phyloP scores from a whole-genome alignment of 163 green algal species.

The Prototheca wickerhamii region DNA sequence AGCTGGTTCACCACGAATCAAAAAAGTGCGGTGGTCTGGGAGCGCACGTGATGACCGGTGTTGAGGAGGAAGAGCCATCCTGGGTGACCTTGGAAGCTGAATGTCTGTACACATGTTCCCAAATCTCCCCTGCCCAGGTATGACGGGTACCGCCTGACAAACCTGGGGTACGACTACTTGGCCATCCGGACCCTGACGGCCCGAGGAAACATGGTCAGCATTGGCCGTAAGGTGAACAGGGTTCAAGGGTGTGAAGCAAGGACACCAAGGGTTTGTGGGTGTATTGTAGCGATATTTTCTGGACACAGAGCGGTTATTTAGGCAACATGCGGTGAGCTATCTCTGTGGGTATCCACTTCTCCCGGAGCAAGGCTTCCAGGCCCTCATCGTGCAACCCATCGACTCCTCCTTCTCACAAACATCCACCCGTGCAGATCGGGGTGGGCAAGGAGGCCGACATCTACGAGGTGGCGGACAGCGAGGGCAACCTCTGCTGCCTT shows the following conservation, averaged over 20 bases:
- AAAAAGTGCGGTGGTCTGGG: constrained; percentile 28
- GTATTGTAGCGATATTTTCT: not conserved
- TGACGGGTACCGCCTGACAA: constrained; percentile 92
- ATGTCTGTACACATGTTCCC: not conserved
- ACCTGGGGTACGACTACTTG: constrained; percentile 96
- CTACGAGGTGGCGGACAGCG: constrained; percentile 82
- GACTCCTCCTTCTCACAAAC: not conserved
- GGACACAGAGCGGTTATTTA: not conserved
- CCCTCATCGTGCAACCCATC: not conserved
- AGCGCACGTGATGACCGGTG: not conserved
- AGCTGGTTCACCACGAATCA: constrained; percentile 96
- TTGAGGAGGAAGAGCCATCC: too few relatives aligned
- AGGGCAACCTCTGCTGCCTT: constrained; percentile 72
- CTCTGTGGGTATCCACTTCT: too few relatives aligned
- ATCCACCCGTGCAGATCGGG: constrained; percentile 56
- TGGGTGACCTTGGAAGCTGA: not conserved
- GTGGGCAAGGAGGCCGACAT: constrained; percentile 98
- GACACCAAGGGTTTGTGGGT: not conserved
- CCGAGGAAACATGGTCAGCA: constrained; percentile 65
- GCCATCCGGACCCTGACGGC: constrained; percentile 82
- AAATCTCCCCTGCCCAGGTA: constrained; percentile 38
- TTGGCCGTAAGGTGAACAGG: constrained; percentile 77
- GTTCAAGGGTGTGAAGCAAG: too few relatives aligned
- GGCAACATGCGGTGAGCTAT: not conserved
- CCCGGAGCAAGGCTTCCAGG: not conserved